A percentile compares a stretch with the other conserved stretches of the same genome.
Evolutionary conservation across 352 stramenopile species (phyloP).

Genomic region (Globisporangium spinosum): DNA sequence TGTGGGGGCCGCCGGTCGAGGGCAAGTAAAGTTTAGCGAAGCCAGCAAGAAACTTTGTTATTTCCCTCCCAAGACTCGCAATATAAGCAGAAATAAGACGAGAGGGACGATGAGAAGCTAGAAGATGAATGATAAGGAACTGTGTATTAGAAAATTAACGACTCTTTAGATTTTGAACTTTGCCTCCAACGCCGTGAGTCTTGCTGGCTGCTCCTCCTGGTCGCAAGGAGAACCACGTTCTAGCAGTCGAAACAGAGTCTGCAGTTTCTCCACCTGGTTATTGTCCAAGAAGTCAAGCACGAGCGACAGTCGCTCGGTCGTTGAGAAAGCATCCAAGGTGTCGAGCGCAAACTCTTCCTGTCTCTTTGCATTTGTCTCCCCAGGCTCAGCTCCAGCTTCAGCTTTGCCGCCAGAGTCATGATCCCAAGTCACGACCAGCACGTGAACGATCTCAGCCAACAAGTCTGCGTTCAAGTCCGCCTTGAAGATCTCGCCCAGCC

Average conservation of each 20-base stretch:
- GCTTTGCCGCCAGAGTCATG: conserved; percentile 13
- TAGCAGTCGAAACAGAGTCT: conserved; percentile 26
- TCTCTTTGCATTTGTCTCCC: background rate
- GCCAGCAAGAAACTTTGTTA: background rate
- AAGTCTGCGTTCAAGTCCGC: conserved; percentile 71
- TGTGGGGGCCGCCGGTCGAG: conserved; percentile 34
- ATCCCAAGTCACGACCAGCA: conserved; percentile 34
- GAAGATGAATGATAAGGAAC: background rate
- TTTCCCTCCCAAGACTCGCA: background rate
- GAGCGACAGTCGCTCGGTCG: conserved; percentile 51
- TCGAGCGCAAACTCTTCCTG: conserved; percentile 35
- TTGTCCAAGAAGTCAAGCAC: conserved; percentile 72
- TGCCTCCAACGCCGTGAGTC: conserved; percentile 11
- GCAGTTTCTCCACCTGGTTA: conserved; percentile 50
- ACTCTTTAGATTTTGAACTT: conserved; percentile 17
- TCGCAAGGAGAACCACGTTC: background rate
- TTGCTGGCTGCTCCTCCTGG: background rate
- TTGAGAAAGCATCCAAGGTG: conserved; percentile 36
- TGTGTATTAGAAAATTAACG: conserved; percentile 18
- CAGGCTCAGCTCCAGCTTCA: background rate
- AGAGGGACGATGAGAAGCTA: background rate
- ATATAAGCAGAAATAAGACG: conserved; percentile 8
- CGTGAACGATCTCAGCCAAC: conserved; percentile 59
- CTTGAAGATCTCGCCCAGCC: conserved; percentile 54
- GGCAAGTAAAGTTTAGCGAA: conserved; percentile 24